phyloP scores from a whole-genome alignment of 148 eudicot genomes.

The Vaccinium macrocarpon region DNA sequence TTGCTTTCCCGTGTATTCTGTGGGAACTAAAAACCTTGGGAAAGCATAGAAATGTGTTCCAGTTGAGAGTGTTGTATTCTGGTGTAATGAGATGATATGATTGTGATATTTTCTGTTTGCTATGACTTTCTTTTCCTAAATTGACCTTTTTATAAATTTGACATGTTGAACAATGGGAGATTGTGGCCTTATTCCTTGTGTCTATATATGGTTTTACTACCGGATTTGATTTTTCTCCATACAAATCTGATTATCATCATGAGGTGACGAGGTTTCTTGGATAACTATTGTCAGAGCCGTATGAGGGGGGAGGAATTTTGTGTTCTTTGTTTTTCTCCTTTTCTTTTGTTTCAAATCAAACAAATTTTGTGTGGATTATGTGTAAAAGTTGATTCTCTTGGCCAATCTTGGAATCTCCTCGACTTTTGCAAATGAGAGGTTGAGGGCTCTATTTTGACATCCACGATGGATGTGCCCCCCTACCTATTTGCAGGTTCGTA shows the following conservation, averaged over 20 bases:
- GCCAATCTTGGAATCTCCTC: too few species aligned
- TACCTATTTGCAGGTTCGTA: too few species aligned
- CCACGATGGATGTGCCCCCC: too few species aligned
- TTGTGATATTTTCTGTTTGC: not conserved
- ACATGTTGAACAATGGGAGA: not conserved
- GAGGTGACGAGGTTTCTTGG: not conserved
- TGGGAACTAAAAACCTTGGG: not conserved
- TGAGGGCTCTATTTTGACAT: not conserved
- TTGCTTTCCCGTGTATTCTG: constrained; percentile 1
- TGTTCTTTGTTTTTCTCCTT: not conserved
- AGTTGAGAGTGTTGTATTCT: not conserved
- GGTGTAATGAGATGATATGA: not conserved
- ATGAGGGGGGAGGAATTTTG: too few species aligned
- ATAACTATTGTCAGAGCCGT: not conserved
- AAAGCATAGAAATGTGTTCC: not conserved
- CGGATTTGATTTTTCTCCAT: not conserved
- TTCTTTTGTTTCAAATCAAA: not conserved
- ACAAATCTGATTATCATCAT: not conserved
- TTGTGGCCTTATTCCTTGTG: not conserved
- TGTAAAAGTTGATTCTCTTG: too few species aligned
- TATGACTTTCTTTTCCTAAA: not conserved
- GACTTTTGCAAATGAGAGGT: too few species aligned
- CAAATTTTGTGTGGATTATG: too few species aligned
- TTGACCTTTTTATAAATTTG: not conserved
- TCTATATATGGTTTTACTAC: not conserved